Percentiles rank a stretch among this genome's conserved stretches.
Evolutionary conservation across 345 rosid genomes (phyloP).

Genomic region (Eucalyptus guilfoylei): DNA sequence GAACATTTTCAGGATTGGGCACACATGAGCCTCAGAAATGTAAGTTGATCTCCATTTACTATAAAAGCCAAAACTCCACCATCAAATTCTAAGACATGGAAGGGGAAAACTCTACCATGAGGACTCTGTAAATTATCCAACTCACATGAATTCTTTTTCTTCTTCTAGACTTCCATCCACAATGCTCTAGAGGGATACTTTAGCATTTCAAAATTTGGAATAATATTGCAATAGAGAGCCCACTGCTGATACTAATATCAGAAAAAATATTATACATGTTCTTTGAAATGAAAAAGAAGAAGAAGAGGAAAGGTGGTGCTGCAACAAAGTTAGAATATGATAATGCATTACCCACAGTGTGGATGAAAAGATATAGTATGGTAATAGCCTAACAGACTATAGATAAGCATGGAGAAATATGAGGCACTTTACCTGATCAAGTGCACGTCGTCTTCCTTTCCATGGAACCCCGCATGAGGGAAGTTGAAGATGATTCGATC

Average conservation of each 20-base stretch:
- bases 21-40: not conserved
- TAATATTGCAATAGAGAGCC: not conserved
- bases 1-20: not conserved
- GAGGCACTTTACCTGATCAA: constrained; percentile 15
- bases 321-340: not conserved
- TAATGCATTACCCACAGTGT: not conserved
- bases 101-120: not conserved
- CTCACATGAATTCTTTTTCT: not conserved
- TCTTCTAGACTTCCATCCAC: not conserved
- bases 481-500: constrained; percentile 31
- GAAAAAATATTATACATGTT: not conserved
- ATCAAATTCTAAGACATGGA: not conserved
- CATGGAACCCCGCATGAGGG: constrained; percentile 55
- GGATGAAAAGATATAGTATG: not conserved
- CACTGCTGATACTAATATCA: not conserved
- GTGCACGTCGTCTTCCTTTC: constrained; percentile 16
- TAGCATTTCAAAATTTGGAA: not conserved
- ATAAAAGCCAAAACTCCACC: not conserved
- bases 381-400: not conserved
- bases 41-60: not conserved
- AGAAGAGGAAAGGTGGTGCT: not conserved
- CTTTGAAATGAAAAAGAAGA: not conserved
- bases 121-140: not conserved
- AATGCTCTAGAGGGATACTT: not conserved
- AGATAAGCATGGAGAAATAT: not conserved